Conservation (phyloP, 2,329 filamentous ascomycete genomes). For the Neonectria faginata region DNA sequence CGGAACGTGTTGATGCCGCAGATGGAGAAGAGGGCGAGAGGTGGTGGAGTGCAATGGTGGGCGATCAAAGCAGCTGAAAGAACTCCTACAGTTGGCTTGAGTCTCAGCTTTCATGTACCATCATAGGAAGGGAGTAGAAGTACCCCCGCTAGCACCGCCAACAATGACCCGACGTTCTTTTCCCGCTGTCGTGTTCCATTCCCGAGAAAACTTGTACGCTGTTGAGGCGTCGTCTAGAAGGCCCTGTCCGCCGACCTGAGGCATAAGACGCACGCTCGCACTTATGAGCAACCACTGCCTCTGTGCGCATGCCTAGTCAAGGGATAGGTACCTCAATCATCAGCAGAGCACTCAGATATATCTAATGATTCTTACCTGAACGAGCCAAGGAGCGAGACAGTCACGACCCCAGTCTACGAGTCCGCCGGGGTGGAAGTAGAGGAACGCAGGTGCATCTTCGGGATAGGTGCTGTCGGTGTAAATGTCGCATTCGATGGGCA, state of each 20-base stretch:
- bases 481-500: conserved; percentile 52
- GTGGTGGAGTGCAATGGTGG: conserved; percentile 46
- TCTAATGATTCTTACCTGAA: conserved; percentile 42
- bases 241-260: conserved; percentile 45
- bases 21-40: conserved; percentile 50
- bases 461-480: conserved; percentile 45
- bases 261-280: conserved; percentile 52
- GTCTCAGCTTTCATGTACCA: not conserved
- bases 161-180: conserved; percentile 46
- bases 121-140: not conserved
- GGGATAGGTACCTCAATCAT: not conserved
- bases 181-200: conserved; percentile 30
- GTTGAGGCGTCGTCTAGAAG: conserved; percentile 48
- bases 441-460: conserved; percentile 44
- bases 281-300: conserved; percentile 52
- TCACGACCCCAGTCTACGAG: conserved; percentile 49
- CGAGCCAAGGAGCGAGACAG: conserved; percentile 52
- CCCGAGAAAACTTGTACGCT: conserved; percentile 48
- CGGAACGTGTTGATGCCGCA: conserved; percentile 52
- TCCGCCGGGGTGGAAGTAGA: conserved; percentile 54
- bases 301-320: conserved; percentile 43
- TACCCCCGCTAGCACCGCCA: conserved; percentile 51
- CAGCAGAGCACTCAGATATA: not conserved
- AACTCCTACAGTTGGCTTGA: conserved; percentile 42
- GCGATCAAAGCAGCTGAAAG: conserved; percentile 48